A percentile compares a stretch with the other conserved stretches of the same genome.
Conservation (phyloP, 192 early-diverging fungal genomes). For the Paraglomus brasilianum region DNA sequence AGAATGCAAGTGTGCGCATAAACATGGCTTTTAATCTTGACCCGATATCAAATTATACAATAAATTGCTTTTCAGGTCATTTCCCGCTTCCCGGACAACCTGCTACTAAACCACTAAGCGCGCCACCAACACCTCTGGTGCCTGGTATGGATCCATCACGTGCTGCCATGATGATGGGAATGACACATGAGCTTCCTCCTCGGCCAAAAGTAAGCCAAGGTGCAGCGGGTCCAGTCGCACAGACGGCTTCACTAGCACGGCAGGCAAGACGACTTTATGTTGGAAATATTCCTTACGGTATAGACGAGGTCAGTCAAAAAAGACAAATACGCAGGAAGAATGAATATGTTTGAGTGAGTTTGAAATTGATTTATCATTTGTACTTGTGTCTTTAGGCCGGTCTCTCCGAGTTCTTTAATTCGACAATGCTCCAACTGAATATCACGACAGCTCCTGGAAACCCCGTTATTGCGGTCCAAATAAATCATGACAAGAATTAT, state of each 20-base stretch:
- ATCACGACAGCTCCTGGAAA: constrained; percentile 66
- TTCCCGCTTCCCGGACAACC: constrained; percentile 78
- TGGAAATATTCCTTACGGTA: constrained; percentile 82
- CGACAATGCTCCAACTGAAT: constrained; percentile 75
- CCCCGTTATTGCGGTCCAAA: constrained; percentile 78
- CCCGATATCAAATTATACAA: constrained; percentile 31
- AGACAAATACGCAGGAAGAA: too few relatives aligned
- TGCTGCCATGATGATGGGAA: constrained; percentile 52
- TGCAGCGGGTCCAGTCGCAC: constrained; percentile 49
- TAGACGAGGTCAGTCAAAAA: constrained; percentile 71
- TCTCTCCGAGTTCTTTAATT: constrained; percentile 84
- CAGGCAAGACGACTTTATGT: constrained; percentile 89
- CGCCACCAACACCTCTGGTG: constrained; percentile 25
- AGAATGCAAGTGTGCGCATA: constrained; percentile 14
- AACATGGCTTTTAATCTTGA: background rate
- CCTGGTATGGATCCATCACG: constrained; percentile 54
- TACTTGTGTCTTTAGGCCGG: constrained; percentile 45
- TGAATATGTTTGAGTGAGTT: background rate
- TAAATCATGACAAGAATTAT: constrained; percentile 93
- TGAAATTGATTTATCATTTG: background rate
- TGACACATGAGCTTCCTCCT: constrained; percentile 44
- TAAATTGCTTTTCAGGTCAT: constrained; percentile 54
- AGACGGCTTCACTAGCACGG: constrained; percentile 57
- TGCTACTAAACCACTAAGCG: constrained; percentile 31
- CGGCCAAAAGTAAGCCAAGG: constrained; percentile 47